Evolutionary conservation across 2,329 filamentous ascomycete species (phyloP).

Genomic region (Acephala macrosclerotiorum): DNA sequence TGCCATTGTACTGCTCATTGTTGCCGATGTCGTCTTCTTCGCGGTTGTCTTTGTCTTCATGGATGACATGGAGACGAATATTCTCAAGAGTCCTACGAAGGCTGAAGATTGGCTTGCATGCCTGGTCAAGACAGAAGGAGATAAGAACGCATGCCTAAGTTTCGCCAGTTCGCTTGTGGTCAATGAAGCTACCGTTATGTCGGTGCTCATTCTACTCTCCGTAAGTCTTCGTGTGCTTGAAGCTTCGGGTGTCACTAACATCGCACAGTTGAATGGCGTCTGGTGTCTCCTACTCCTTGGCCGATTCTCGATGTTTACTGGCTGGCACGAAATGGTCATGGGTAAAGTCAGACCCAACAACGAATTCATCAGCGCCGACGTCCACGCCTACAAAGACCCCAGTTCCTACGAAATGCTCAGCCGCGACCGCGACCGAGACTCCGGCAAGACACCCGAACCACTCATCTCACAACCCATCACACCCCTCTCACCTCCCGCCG

Average conservation of each 20-base stretch:
- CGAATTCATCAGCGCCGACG: slow-evolving; percentile 90
- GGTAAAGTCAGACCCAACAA: slow-evolving; percentile 60
- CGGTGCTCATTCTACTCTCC: slow-evolving; percentile 82
- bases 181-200: slow-evolving; percentile 77
- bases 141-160: slow-evolving; percentile 72
- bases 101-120: slow-evolving; percentile 76
- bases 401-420: slow-evolving; percentile 83
- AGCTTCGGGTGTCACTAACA: slow-evolving; percentile 34
- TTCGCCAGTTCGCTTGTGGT: slow-evolving; percentile 70
- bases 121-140: slow-evolving; percentile 61
- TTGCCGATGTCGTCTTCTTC: slow-evolving; percentile 93
- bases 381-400: slow-evolving; percentile 65
- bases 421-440: slow-evolving; percentile 49
- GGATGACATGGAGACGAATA: slow-evolving; percentile 64
- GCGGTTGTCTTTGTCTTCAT: slow-evolving; percentile 89
- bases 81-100: slow-evolving; percentile 48
- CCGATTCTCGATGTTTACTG: slow-evolving; percentile 83
- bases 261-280: slow-evolving; percentile 75
- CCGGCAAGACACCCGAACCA: slow-evolving; percentile 41
- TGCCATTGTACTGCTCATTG: slow-evolving; percentile 86
- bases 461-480: slow-evolving; percentile 32
- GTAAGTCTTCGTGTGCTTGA: slow-evolving; percentile 61
- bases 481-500: slow-evolving; percentile 37
- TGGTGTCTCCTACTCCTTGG: slow-evolving; percentile 85
- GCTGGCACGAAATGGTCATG: slow-evolving; percentile 76